Conservation (phyloP, 495 filamentous ascomycete species). For the Xylaria bambusicola region DNA sequence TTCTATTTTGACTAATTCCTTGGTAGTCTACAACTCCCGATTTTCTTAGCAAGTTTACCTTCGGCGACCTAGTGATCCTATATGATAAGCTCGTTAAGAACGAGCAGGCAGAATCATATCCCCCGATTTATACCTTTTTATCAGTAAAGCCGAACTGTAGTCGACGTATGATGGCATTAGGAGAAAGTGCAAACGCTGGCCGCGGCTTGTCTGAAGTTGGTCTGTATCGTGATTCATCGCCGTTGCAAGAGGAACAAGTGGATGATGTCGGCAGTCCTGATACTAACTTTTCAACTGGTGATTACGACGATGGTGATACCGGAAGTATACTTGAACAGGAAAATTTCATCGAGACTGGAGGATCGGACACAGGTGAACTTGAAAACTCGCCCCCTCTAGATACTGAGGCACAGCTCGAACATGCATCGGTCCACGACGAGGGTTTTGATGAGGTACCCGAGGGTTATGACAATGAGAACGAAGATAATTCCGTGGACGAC, state of each 20-base stretch:
- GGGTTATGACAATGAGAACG: slow-evolving; percentile 22
- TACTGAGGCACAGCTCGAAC: background rate
- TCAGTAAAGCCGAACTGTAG: slow-evolving; percentile 34
- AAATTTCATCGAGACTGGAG: slow-evolving; percentile 16
- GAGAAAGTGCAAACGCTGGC: slow-evolving; percentile 33
- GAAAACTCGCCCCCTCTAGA: background rate
- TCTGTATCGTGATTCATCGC: slow-evolving; percentile 29
- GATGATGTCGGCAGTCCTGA: slow-evolving; percentile 14
- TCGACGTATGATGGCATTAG: slow-evolving; percentile 33
- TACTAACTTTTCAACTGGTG: slow-evolving; percentile 16
- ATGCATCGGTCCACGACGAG: background rate
- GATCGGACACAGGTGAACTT: background rate
- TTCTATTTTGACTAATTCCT: slow-evolving; percentile 18
- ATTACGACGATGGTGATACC: slow-evolving; percentile 56
- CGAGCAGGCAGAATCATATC: slow-evolving; percentile 26
- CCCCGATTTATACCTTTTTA: slow-evolving; percentile 32
- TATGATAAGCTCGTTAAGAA: slow-evolving; percentile 43
- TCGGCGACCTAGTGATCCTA: slow-evolving; percentile 35
- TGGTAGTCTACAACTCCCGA: slow-evolving; percentile 30
- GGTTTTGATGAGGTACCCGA: slow-evolving; percentile 2
- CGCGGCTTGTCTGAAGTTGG: slow-evolving; percentile 34
- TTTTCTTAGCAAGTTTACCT: slow-evolving; percentile 33
- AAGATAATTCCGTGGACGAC: slow-evolving; percentile 26
- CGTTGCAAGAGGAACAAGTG: slow-evolving; percentile 17
- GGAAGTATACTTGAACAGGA: slow-evolving; percentile 25